Percentiles rank a stretch among this genome's conserved stretches.
These are phyloP conservation scores for Canariomyces notabilis DNA, from an alignment of 2,329 filamentous ascomycete genomes.

Conservation along the genomic window DNA sequence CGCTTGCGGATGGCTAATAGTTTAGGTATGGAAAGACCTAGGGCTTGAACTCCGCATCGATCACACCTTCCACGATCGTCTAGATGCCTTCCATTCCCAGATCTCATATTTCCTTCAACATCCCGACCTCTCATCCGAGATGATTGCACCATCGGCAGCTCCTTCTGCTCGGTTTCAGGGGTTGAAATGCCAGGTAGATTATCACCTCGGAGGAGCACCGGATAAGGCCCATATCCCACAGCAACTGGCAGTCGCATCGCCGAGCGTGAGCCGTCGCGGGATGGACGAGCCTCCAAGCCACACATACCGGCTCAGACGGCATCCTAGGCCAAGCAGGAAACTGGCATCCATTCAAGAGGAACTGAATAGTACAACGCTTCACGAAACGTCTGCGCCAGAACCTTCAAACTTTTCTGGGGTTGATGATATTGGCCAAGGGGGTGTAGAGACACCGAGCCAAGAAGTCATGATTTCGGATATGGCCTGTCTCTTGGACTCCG, in stretches of 20 bases:
- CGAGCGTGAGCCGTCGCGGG: background rate
- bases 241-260: constrained; percentile 3
- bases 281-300: background rate
- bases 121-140: constrained; percentile 22
- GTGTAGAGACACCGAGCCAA: background rate
- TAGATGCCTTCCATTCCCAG: background rate
- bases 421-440: background rate
- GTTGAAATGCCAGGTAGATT: constrained; percentile 16
- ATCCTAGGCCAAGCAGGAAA: constrained; percentile 8
- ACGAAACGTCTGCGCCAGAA: too few relatives aligned
- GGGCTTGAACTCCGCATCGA: constrained; percentile 22
- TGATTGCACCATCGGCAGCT: constrained; percentile 13
- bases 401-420: too few relatives aligned
- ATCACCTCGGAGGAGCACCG: background rate
- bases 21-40: constrained; percentile 22
- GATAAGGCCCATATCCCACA: background rate
- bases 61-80: background rate
- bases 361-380: background rate
- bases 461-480: constrained; percentile 12
- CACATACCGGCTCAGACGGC: constrained; percentile 9
- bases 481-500: constrained; percentile 23
- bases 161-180: constrained; percentile 16
- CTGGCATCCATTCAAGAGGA: constrained; percentile 6
- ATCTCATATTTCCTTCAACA: constrained; percentile 23
- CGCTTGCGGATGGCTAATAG: background rate